Base-by-base conservation (phyloP, 805 yeast genomes). In the Metschnikowia aberdeeniae region DNA sequence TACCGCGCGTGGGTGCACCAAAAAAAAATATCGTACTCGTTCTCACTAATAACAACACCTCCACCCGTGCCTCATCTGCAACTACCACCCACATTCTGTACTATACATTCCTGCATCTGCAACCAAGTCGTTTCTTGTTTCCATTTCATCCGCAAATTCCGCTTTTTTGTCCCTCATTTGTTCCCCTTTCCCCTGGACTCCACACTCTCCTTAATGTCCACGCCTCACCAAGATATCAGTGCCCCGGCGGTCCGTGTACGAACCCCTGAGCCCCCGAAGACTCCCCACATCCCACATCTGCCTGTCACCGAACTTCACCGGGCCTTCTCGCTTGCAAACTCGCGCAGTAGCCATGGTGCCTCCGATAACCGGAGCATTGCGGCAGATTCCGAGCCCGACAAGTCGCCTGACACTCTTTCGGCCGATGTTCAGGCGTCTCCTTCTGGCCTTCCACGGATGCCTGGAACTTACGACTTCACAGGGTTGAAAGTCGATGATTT, bases 391-490 rank as follows among this genome's bases (percentile, higher is more conserved):
- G 20, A 29, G 6, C 31, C 17, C 14, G 38, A 11, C 31, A 31
- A n/a, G 6, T 12, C 42, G 14, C 26, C 22, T 5, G 38, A 26
- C 26, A 20, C 8, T 10, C 14, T 17, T 9, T 13, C 29, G 32
- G 40, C 45, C 22, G 39, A 17, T n/a, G 27, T 14, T 2, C 51
- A 30, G 24, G 42, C n/a, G 14, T 43, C 52, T 11, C 45, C 47
- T 7, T 38, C 44, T 11, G 35, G 38, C 1, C 45, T 51, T 34
- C 80, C 80, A 6, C 59, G 80, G 26, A 61, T 68, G 51, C 74
- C 77, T 0, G 80, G 74, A 2, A 68, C 77, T 0, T 58, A 69
- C 44, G 65, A 72, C 42, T 77, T 77, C 42, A 73, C 65, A 30
- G 84, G 77, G 1, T 55, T 76, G 31, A 64, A 68, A n/a, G 22